phyloP scores from a whole-genome alignment of 768 basidiomycete species.

The Leccinum obscurum region DNA sequence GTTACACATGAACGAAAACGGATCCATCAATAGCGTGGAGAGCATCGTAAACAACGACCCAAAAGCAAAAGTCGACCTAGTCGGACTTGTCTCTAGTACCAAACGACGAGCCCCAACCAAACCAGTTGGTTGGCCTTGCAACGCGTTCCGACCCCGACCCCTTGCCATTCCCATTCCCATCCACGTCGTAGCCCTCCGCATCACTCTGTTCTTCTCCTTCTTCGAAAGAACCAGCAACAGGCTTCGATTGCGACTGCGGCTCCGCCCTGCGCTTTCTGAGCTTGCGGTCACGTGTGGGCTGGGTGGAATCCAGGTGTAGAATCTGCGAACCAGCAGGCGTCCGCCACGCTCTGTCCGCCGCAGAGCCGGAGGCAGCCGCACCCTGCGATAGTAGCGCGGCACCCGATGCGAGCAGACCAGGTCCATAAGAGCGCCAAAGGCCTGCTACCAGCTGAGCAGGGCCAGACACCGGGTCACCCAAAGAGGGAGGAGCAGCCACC shows the following conservation, averaged over 20 bases:
- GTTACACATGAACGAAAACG: conserved; percentile 3
- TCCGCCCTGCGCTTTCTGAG: conserved; percentile 55
- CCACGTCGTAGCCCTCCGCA: conserved; percentile 59
- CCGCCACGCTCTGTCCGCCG: conserved; percentile 29
- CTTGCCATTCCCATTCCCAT: conserved; percentile 15
- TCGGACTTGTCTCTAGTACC: conserved; percentile 23
- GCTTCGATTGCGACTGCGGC: conserved; percentile 29
- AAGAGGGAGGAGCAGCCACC: conserved; percentile 42
- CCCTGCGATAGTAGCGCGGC: conserved; percentile 60
- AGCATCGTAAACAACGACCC: not conserved
- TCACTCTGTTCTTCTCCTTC: conserved; percentile 74
- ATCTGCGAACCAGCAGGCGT: conserved; percentile 33
- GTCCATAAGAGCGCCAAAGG: conserved; percentile 81
- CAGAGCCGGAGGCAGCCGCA: conserved; percentile 40
- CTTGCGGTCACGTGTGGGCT: conserved; percentile 44
- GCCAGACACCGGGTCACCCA: conserved; percentile 57
- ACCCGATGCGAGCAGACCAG: conserved; percentile 66
- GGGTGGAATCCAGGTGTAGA: conserved; percentile 22
- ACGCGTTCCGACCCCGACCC: conserved; percentile 21
- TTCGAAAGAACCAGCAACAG: conserved; percentile 34
- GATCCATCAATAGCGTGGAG: not conserved
- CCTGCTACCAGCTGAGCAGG: conserved; percentile 64
- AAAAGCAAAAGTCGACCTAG: conserved; percentile 4
- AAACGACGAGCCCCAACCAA: conserved; percentile 35
- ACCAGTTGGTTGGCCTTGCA: conserved; percentile 34